These are phyloP conservation scores for Carpinus viminea DNA, from an alignment of 306 rosid species.

Conservation along the genomic window DNA sequence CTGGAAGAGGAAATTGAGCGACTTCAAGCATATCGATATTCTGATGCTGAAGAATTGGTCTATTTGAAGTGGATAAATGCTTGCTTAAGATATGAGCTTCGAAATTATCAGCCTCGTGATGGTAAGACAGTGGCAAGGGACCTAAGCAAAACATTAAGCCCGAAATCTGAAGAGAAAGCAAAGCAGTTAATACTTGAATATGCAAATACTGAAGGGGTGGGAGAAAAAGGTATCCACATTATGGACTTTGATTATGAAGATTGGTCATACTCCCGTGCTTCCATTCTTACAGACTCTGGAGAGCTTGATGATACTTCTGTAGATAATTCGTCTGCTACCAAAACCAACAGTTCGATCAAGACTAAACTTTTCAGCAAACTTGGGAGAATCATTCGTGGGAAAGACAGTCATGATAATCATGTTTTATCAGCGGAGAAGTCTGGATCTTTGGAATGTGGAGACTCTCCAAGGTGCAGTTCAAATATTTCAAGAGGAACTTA, in stretches of 20 bases:
- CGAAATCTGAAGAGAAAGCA: slow-evolving; percentile 76
- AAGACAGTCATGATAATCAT: slow-evolving; percentile 35
- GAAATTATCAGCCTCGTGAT: slow-evolving; percentile 59
- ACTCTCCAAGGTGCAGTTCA: slow-evolving; percentile 37
- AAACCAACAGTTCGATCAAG: slow-evolving; percentile 42
- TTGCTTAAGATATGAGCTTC: slow-evolving; percentile 77
- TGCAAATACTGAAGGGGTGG: slow-evolving; percentile 56
- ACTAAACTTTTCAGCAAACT: slow-evolving; percentile 57
- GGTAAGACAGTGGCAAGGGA: slow-evolving; percentile 84
- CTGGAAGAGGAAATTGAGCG: slow-evolving; percentile 60
- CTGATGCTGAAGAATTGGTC: slow-evolving; percentile 81
- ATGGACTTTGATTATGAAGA: slow-evolving; percentile 65
- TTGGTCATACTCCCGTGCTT: slow-evolving; percentile 74
- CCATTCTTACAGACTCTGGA: slow-evolving; percentile 52
- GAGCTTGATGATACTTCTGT: slow-evolving; percentile 56
- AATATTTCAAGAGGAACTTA: slow-evolving; percentile 33
- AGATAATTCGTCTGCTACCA: slow-evolving; percentile 43
- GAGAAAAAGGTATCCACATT: slow-evolving; percentile 33
- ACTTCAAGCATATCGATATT: slow-evolving; percentile 56
- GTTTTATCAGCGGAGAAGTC: slow-evolving; percentile 39
- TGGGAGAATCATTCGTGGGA: slow-evolving; percentile 56
- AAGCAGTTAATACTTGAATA: slow-evolving; percentile 83
- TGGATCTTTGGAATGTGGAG: slow-evolving; percentile 33
- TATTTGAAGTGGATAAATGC: slow-evolving; percentile 92
- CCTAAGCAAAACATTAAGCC: slow-evolving; percentile 77